These are phyloP conservation scores for Oryza glumipatula DNA, from an alignment of 176 grass and related monocot genomes.

Conservation along the genomic window DNA sequence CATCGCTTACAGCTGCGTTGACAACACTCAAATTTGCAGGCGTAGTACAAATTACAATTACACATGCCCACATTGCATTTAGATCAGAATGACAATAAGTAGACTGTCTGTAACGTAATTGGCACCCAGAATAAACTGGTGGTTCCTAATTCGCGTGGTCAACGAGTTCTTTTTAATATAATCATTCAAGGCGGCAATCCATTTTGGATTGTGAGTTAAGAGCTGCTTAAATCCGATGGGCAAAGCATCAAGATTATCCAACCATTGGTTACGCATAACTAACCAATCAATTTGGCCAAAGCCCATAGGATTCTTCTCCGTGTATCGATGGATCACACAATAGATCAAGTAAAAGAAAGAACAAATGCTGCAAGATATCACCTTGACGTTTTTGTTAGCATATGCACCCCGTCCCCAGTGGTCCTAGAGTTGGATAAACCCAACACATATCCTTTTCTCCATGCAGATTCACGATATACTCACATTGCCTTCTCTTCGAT, in stretches of 20 bases:
- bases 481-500: neutral
- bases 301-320: neutral
- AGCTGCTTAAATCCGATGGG: neutral
- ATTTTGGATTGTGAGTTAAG: conserved; percentile 18
- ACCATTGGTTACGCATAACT: neutral
- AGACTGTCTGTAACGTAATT: neutral
- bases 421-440: neutral
- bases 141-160: neutral
- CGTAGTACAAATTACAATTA: neutral
- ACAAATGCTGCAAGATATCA: neutral
- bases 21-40: neutral
- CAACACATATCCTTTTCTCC: neutral
- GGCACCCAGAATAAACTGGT: neutral
- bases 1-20: neutral
- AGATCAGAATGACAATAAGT: neutral
- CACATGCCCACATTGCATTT: neutral
- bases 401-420: neutral
- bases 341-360: neutral
- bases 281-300: neutral
- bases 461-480: neutral
- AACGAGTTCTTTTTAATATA: neutral
- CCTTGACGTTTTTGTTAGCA: neutral
- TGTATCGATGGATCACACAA: neutral
- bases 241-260: neutral
- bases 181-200: conserved; percentile 22